Evolutionary conservation across 2,329 filamentous ascomycete genomes (phyloP).

Genomic region (Fusarium ambrosium): DNA sequence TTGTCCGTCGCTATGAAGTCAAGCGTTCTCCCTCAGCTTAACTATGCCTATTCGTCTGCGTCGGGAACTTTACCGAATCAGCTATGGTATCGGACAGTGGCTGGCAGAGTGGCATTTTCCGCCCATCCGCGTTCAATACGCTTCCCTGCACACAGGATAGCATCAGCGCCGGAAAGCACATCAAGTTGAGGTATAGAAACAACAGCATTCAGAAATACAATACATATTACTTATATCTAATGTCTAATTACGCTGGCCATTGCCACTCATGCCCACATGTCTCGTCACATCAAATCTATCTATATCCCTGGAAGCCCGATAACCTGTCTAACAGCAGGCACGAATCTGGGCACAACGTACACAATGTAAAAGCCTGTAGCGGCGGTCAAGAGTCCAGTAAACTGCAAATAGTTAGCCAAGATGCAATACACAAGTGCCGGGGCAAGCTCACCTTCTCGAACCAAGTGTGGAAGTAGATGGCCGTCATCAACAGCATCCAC

Average conservation of each 20-base stretch:
- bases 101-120: background rate
- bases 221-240: slow-evolving; percentile 16
- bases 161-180: background rate
- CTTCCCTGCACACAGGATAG: background rate
- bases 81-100: background rate
- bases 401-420: slow-evolving; percentile 53
- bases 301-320: slow-evolving; percentile 67
- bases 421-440: accelerated
- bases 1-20: background rate
- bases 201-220: background rate
- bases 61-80: background rate
- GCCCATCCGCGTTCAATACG: background rate
- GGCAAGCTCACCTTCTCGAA: slow-evolving; percentile 85
- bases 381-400: slow-evolving; percentile 68
- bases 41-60: background rate
- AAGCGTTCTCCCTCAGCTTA: background rate
- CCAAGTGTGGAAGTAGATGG: slow-evolving; percentile 99
- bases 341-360: slow-evolving; percentile 66
- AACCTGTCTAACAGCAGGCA: slow-evolving; percentile 60
- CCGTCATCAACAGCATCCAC: slow-evolving; percentile 99
- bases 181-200: background rate
- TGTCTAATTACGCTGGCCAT: slow-evolving; percentile 15
- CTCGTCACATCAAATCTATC: slow-evolving; percentile 20
- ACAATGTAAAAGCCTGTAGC: slow-evolving; percentile 61
- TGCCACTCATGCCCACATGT: slow-evolving; percentile 27